Conservation (phyloP, 164 flowering plant genomes). For the Akebia trifoliata region DNA sequence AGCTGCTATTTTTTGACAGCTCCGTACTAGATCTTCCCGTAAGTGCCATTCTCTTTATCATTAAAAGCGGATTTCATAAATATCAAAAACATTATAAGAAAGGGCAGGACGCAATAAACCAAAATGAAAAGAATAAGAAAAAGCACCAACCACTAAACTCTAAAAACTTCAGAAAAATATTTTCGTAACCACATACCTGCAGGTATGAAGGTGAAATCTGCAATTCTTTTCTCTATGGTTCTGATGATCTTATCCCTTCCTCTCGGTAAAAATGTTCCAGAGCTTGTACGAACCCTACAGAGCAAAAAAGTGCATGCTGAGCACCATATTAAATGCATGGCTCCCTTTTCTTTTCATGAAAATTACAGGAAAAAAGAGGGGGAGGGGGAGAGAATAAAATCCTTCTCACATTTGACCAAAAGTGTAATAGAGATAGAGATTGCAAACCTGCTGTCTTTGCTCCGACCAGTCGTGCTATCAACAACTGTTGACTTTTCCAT, state of each 20-base stretch:
- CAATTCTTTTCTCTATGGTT: constrained; percentile 80
- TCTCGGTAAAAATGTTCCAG: constrained; percentile 77
- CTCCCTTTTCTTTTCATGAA: background rate
- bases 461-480: constrained; percentile 79
- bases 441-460: constrained; percentile 89
- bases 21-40: no score
- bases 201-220: constrained; percentile 89
- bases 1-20: no score
- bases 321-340: background rate
- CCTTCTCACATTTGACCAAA: background rate
- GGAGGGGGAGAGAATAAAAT: background rate
- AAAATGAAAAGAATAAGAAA: background rate
- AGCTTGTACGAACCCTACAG: constrained; percentile 87
- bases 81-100: no score
- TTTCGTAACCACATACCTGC: constrained; percentile 46
- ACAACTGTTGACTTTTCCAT: constrained; percentile 91
- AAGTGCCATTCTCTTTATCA: no score
- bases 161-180: background rate
- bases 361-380: background rate
- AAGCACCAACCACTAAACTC: background rate
- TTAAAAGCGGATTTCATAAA: no score
- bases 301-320: constrained; percentile 4
- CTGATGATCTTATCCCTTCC: constrained; percentile 71
- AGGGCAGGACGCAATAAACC: background rate
- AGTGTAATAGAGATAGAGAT: constrained; percentile 2